phyloP scores from a whole-genome alignment of 2,329 filamentous ascomycete species.

The Nothopassalora personata region DNA sequence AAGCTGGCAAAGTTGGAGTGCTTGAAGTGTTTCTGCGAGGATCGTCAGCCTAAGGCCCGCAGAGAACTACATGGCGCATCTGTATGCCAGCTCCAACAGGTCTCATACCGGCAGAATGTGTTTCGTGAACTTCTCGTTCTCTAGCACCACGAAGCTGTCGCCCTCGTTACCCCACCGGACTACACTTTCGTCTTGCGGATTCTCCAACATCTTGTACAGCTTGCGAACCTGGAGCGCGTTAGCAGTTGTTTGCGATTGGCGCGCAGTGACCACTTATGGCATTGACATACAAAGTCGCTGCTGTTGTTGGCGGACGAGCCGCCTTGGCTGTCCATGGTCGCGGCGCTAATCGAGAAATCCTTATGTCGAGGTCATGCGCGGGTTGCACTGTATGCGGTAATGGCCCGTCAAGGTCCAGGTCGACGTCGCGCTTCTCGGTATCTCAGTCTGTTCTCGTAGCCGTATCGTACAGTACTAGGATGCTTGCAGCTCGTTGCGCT shows the following conservation, averaged over 20 bases:
- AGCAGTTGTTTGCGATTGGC: not conserved
- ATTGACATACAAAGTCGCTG: conserved; percentile 80
- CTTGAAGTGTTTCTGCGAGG: conserved; percentile 80
- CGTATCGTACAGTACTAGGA: conserved; percentile 1
- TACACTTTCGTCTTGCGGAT: conserved; percentile 84
- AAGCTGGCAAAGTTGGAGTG: conserved; percentile 81
- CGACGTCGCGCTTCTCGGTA: not conserved
- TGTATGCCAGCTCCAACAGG: not conserved
- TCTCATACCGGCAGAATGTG: conserved; percentile 63
- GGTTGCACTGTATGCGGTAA: not conserved
- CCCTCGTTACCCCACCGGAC: conserved; percentile 94
- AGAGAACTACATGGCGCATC: not conserved
- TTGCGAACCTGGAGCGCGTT: conserved; percentile 71
- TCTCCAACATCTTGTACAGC: conserved; percentile 99
- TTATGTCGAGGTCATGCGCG: conserved; percentile 1
- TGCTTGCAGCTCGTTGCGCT: not conserved
- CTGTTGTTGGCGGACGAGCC: conserved; percentile 66
- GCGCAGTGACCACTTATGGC: not conserved
- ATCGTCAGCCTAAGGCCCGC: not conserved
- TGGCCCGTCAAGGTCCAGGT: not conserved
- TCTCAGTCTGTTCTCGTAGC: not conserved
- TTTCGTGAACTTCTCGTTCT: conserved; percentile 99
- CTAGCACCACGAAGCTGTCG: conserved; percentile 93
- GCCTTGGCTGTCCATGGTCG: conserved; percentile 41
- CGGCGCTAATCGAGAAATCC: not conserved